A percentile compares a stretch with the other conserved stretches of the same genome.
These are phyloP conservation scores for Calonectria multiphialidica DNA, from an alignment of 2,329 filamentous ascomycete species.

Conservation along the genomic window DNA sequence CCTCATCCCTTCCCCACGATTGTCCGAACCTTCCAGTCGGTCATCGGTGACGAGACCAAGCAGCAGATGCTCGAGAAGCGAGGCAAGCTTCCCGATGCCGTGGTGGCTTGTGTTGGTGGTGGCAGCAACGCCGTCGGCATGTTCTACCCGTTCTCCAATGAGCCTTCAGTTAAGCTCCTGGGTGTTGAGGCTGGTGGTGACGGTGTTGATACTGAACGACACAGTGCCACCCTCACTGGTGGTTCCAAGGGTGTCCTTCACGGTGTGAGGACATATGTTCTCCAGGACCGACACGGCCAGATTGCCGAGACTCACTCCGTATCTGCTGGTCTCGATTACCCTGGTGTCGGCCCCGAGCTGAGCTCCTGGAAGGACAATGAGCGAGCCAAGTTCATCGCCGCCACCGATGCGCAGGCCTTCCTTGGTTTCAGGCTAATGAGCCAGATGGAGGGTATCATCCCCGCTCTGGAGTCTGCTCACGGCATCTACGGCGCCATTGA, in stretches of 20 bases:
- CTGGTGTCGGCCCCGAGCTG: constrained; percentile 94
- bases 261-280: constrained; percentile 94
- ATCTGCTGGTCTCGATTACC: constrained; percentile 96
- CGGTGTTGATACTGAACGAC: constrained; percentile 85
- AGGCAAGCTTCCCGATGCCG: constrained; percentile 92
- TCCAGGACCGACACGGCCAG: constrained; percentile 93
- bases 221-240: constrained; percentile 88
- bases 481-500: constrained; percentile 91
- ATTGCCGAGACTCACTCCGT: constrained; percentile 96
- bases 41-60: constrained; percentile 96
- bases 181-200: constrained; percentile 97
- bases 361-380: constrained; percentile 91
- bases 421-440: constrained; percentile 86
- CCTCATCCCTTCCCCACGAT: constrained; percentile 98
- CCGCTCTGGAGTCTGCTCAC: constrained; percentile 93
- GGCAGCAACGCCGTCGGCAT: constrained; percentile 96
- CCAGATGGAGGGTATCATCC: constrained; percentile 95
- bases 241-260: constrained; percentile 94
- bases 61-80: constrained; percentile 86
- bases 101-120: constrained; percentile 96
- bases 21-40: constrained; percentile 95
- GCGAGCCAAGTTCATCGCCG: constrained; percentile 89
- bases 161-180: constrained; percentile 86
- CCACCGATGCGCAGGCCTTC: constrained; percentile 92
- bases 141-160: constrained; percentile 96